Evolutionary conservation across 352 stramenopile genomes (phyloP).

Genomic region (Globisporangium uncinulatum): DNA sequence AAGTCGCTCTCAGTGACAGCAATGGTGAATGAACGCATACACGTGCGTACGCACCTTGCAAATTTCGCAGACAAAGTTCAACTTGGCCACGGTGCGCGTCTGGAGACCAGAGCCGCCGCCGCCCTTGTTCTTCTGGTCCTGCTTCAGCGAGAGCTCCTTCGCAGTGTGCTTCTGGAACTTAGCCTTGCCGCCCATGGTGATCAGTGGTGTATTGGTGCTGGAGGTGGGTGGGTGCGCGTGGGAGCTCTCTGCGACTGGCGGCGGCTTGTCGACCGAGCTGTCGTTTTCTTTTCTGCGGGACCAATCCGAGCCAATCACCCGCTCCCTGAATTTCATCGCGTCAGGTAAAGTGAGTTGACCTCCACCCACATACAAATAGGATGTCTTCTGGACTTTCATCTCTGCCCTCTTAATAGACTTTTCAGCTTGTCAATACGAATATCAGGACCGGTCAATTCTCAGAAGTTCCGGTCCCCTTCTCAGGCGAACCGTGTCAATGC

Average conservation of each 20-base stretch:
- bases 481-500: no score
- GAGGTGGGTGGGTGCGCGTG: no score
- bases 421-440: no score
- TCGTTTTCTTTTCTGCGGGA: no score
- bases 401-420: no score
- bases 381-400: no score
- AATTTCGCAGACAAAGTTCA: slow-evolving; percentile 69
- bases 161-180: slow-evolving; percentile 80
- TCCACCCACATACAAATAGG: no score
- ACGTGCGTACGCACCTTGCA: slow-evolving; percentile 40
- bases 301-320: no score
- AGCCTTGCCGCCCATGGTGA: slow-evolving; percentile 59
- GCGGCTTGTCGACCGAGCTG: no score
- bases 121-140: slow-evolving; percentile 43
- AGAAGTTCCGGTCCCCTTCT: neutral
- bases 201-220: neutral
- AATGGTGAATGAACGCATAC: neutral
- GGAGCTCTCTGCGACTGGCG: no score
- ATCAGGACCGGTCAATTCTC: neutral
- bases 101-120: slow-evolving; percentile 37
- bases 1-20: neutral
- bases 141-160: slow-evolving; percentile 52
- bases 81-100: slow-evolving; percentile 33
- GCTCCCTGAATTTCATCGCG: no score
- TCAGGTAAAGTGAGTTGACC: no score